Conservation (phyloP, 2,329 filamentous ascomycete genomes). For the Colletotrichum cuscutae region DNA sequence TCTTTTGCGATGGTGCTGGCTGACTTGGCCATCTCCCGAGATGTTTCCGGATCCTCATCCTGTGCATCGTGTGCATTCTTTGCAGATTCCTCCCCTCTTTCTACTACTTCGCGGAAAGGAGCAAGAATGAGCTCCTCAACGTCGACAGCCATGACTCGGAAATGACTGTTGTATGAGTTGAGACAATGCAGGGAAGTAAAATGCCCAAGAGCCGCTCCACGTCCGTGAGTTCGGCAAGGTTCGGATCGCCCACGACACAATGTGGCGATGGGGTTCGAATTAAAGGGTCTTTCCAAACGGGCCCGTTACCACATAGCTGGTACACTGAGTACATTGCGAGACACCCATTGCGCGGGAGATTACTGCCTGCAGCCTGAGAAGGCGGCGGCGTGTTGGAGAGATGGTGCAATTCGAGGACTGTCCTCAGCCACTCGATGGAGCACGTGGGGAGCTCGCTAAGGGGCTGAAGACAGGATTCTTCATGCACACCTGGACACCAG, state of each 20-base stretch:
- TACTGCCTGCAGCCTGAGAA: neutral
- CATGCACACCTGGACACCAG: neutral
- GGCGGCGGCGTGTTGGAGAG: neutral
- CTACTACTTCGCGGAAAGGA: slow-evolving; percentile 52
- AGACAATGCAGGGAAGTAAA: slow-evolving; percentile 5
- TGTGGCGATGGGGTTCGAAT: slow-evolving; percentile 1
- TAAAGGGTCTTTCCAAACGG: neutral
- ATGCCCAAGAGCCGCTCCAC: neutral
- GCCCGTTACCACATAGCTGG: neutral
- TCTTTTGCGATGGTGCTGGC: slow-evolving; percentile 48
- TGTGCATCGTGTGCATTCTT: slow-evolving; percentile 44
- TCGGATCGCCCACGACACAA: slow-evolving; percentile 10
- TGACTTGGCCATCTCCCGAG: slow-evolving; percentile 45
- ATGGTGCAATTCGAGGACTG: neutral
- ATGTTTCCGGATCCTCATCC: slow-evolving; percentile 38
- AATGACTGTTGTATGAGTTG: neutral
- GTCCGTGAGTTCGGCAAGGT: neutral
- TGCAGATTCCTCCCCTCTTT: slow-evolving; percentile 49
- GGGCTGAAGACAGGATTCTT: slow-evolving; percentile 1
- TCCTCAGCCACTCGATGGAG: slow-evolving; percentile 15
- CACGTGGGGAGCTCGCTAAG: slow-evolving; percentile 20
- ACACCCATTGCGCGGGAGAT: neutral
- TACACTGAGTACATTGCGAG: neutral
- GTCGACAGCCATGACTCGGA: slow-evolving; percentile 25
- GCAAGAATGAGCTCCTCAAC: slow-evolving; percentile 30